Base-by-base conservation (phyloP, 1,139 yeast genomes). In the Nakaseomyces glabratus region DNA sequence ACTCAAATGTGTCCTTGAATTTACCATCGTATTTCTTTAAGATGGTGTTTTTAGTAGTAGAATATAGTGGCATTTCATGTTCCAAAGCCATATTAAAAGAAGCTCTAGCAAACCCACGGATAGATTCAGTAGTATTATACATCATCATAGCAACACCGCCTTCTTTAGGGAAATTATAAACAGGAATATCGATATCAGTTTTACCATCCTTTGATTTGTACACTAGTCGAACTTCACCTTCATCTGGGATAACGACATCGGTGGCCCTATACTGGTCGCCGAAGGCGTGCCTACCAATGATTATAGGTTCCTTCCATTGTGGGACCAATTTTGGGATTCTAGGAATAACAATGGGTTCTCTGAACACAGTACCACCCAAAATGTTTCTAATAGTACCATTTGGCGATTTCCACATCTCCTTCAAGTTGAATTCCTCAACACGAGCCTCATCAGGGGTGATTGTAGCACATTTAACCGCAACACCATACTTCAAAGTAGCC, bases 221-320 rank as follows among this genome's bases (percentile, higher is more conserved):
- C 20, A 78, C 81, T 44, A 86, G 63, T 58, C 78, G 77, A 55
- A 88, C 64, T 45, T 73, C 68, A 42, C 96, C 96, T 7, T 93
- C 78, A 30, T 73, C 74, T 35, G 85, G 84, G 37, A 85, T 65
- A 32, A 82, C 77, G 34, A 79, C 53, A 56, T 86, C 95, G 36
- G 90, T 81, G 43, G 95, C 94, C 66, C 81, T 84, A 67, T 86
- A 88, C 65, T 86, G 96, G 62, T 86, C 96, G 44, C 95, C 96
- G 55, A 77, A 85, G 28, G 96, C 96, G 52, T 86, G 96, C 68
- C 96, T 82, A 43, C 96, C 96, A 55, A 86, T 86, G 49, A 86
- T 80, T 55, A 86, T 88, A 46, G 96, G 95, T 62, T 84, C 70
- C 57, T 85, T 84, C 96, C 96, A 86, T 38, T 82, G 78, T 23